Base-by-base conservation (phyloP, 1,284 basidiomycete genomes). In the Apiotrichum montevideense region DNA sequence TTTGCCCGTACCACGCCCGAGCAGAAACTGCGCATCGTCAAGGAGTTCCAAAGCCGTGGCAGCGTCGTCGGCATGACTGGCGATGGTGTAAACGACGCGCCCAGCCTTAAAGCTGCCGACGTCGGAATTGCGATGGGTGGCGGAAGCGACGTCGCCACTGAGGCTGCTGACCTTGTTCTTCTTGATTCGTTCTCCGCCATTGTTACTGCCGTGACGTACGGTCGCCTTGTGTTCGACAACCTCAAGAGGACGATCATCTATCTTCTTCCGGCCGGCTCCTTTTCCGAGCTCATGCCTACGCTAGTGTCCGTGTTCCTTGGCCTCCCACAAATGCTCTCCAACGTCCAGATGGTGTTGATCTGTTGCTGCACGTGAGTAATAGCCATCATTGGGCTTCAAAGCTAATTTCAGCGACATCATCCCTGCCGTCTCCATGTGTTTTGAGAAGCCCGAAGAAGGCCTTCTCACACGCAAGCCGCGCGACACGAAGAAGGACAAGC, bases 1-100 rank as follows among this genome's bases (percentile, higher is more conserved):
- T 88, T 88, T 59, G 84, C 86, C 0, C 80, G 86, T 35, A 87
- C 85, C 1, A 85, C 84, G 0, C 86, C 86, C 0, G 84, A 87
- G 67, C 84, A 85, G 71, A 88, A 88, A 70, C 76, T 88, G 13
- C 78, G 80, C 39, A 87, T 88, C 58, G 86, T 87, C 57, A 81
- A 82, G 55, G 80, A 81, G 48, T 80, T 85, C 59, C 82, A 85
- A 66, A 72, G 71, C 14, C 76, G 82, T 3, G 80, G 80, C 46
- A 80, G 80, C 51, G 75, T 80, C 9, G 83, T 85, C 33, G 83
- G 79, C n/a, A 77, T 80, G 64, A 83, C 82, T 2, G 84, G 86
- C 32, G 85, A 87, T 64, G 85, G 85, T 14, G 84, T 87, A 13
- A 87, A 87, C 64, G 85, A 87, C 63, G 83, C 84, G 0, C 84